Evolutionary conservation across 305 asterid species (phyloP), one percentile per base, ranked within the genome.

Genomic region (Andrographis paniculata): DNA sequence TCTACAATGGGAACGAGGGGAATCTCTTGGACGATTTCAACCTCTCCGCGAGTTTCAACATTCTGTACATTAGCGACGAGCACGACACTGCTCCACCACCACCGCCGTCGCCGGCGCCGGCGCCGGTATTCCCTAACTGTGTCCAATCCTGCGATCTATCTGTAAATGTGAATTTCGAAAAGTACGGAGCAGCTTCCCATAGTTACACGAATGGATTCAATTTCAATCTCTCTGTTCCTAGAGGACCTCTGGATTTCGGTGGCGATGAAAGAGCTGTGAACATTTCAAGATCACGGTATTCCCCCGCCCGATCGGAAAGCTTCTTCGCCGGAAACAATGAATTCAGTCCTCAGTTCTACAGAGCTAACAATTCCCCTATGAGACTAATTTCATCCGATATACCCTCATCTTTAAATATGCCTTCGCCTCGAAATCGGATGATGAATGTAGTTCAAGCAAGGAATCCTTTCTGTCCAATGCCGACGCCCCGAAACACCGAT

Each of bases 41-140:
- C 60, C 56, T 80, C 56, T 59, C 77, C 16, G 56, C 67, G 41
- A 58, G 54, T 61, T 68, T 87, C 30, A 64, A 75, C 53, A 68
- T 58, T 39, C 68, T 76, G 82, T 60, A 61, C 55, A 48, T 78
- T 64, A 57, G 52, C 39, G 73, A 76, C 42, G 75, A 73, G 63
- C 71, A 54, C 18, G 76, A 67, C 56, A n/a, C n/a, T n/a, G n/a
- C n/a, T n/a, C n/a, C n/a, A n/a, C n/a, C n/a, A n/a, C n/a, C n/a
- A n/a, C n/a, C n/a, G n/a, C n/a, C n/a, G n/a, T n/a, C n/a, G 61
- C 51, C 37, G 33, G 50, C 18, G 79, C 63, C 56, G 61, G 56
- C 31, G 43, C 56, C 49, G 8, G 46, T 41, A 4, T 63, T 55
- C 61, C 39, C 19, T 18, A 68, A 70, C 43, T 64, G 65, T 48